Conservation (phyloP, 768 basidiomycete genomes). For the Lentinula boryana region DNA sequence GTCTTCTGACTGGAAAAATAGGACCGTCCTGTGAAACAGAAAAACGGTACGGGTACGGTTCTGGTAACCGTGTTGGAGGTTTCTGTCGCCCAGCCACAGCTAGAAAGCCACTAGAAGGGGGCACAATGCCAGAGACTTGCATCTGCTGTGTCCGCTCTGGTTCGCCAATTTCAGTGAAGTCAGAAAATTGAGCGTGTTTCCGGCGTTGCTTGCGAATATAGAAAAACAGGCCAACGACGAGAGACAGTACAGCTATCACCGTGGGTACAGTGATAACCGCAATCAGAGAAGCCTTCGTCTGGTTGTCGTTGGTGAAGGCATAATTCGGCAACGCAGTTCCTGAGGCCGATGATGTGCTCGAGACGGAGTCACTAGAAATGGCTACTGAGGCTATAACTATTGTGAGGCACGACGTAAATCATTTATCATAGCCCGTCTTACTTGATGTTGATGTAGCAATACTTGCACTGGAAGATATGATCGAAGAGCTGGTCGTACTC, state of each 20-base stretch:
- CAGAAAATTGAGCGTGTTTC: background rate
- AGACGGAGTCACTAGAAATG: background rate
- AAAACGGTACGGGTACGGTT: background rate
- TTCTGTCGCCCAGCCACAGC: background rate
- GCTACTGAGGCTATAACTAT: background rate
- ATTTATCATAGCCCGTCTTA: background rate
- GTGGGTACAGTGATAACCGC: slow-evolving; percentile 12
- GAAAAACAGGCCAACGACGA: slow-evolving; percentile 11
- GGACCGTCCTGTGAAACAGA: background rate
- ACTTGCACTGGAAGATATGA: slow-evolving; percentile 51
- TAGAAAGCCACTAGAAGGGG: background rate
- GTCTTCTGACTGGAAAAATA: background rate
- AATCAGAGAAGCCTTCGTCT: slow-evolving; percentile 10
- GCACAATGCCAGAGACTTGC: background rate
- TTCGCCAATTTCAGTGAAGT: background rate
- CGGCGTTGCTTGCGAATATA: slow-evolving; percentile 12
- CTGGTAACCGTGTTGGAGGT: background rate
- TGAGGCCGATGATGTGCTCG: background rate
- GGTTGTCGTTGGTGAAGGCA: background rate
- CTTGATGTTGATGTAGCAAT: background rate
- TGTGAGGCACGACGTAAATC: background rate
- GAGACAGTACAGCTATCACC: slow-evolving; percentile 11
- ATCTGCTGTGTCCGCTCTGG: background rate
- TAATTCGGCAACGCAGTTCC: background rate
- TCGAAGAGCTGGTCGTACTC: slow-evolving; percentile 72